Base-by-base conservation (phyloP, 345 rosid species). In the Citrus reticulata region DNA sequence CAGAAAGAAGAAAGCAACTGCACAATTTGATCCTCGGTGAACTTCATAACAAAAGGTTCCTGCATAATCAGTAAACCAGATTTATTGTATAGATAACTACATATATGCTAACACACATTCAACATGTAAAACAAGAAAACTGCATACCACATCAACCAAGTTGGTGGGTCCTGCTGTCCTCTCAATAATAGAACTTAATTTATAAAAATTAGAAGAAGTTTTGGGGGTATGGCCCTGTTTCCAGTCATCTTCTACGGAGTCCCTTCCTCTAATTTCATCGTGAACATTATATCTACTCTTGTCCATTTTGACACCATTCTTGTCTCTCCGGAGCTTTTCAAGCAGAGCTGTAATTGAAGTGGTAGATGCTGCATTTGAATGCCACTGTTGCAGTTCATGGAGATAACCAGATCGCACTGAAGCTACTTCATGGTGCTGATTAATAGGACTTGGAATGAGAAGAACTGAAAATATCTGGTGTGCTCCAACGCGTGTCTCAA, bases 1-100 rank as follows among this genome's bases (percentile, higher is more conserved):
- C 99, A 94, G 83, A 93, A 91, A 67, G 94, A 91, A 73, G 98
- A 96, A 57, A 94, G 86, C 85, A 96, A 81, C 70, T 90, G 98
- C 81, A 93, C 81, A 5, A 94, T 87, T 87, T 96, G 98, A 86
- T 96, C 99, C 85, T 96, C 99, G 3, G 74, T 91, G 40, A 93
- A 84, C 91, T 85, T 91, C 90, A 93, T 83, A 78, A 90, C 76
- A 72, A 78, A 86, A 2, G 95, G 92, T 79, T 90, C 91, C 99
- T 96, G 90, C 67, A 69, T 59, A 76, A 78, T 73, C 34, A 82
- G 62, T 49, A 30, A 63, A 79, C 27, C 27, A 79, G 57, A 79
- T 42, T 34, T 8, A 27, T 30, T 57, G 5, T 10, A 24, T 73
- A 37, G 68, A 35, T 9, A 76, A 67, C 49, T 27, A 40, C 14